phyloP scores from a whole-genome alignment of 192 early-diverging fungal genomes.

The Phlyctochytrium arcticum region DNA sequence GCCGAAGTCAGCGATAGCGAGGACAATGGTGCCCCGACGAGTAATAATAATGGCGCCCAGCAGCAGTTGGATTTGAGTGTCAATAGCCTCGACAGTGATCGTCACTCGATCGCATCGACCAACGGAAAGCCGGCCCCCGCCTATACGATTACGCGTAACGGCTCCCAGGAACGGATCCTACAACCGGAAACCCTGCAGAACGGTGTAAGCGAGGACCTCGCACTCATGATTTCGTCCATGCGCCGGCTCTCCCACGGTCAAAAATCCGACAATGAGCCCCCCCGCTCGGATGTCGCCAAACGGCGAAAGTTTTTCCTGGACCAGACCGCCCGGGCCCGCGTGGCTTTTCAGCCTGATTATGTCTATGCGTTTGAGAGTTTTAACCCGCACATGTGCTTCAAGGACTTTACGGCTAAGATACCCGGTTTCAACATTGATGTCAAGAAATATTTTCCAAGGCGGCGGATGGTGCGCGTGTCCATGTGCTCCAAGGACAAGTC shows the following conservation, averaged over 20 bases:
- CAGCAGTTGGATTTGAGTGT: too few species aligned
- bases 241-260: background rate
- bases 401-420: conserved; percentile 13
- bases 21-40: background rate
- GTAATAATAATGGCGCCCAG: background rate
- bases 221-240: conserved; percentile 14
- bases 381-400: conserved; percentile 22
- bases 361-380: conserved; percentile 24
- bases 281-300: conserved; percentile 12
- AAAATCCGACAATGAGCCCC: background rate
- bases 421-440: conserved; percentile 24
- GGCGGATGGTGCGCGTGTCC: background rate
- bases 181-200: conserved; percentile 16
- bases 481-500: conserved; percentile 15
- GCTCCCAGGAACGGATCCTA: conserved; percentile 15
- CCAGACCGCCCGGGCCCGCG: conserved; percentile 6
- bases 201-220: conserved; percentile 18
- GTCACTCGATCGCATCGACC: conserved; percentile 6
- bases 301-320: conserved; percentile 17
- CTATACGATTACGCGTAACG: conserved; percentile 6
- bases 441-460: conserved; percentile 17
- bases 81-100: too few species aligned
- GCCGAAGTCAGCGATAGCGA: background rate
- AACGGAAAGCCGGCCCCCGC: conserved; percentile 14
- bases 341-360: conserved; percentile 7